Evolutionary conservation across 345 rosid species (phyloP).

Genomic region (Conringia planisiliqua): DNA sequence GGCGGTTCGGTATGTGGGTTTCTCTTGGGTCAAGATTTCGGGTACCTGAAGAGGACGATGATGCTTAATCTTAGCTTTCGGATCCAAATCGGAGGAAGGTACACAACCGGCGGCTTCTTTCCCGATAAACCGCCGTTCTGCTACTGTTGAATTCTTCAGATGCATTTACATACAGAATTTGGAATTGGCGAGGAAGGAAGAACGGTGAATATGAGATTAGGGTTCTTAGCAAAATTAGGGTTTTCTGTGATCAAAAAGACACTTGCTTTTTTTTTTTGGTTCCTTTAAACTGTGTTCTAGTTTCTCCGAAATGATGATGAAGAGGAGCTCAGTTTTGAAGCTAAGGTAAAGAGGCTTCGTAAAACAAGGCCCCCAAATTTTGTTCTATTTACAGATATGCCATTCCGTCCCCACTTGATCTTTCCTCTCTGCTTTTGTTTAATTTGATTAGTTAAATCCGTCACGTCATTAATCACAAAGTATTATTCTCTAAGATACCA

Average conservation of each 20-base stretch:
- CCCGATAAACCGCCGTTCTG: conserved; percentile 43
- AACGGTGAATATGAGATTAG: background rate
- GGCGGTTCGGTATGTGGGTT: conserved; percentile 15
- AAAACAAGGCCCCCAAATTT: background rate
- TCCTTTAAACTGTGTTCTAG: conserved; percentile 30
- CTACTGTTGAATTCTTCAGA: conserved; percentile 35
- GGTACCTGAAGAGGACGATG: conserved; percentile 36
- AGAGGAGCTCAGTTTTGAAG: conserved; percentile 35
- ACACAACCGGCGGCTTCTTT: conserved; percentile 33
- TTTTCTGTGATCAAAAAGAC: conserved; percentile 5
- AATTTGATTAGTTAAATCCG: conserved; percentile 17
- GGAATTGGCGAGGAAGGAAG: background rate
- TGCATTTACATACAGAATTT: conserved; percentile 41
- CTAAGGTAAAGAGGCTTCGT: conserved; percentile 6
- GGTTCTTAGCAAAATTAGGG: conserved; percentile 25
- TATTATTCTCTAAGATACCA: conserved; percentile 27
- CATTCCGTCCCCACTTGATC: conserved; percentile 23
- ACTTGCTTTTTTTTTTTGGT: background rate
- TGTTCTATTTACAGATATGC: conserved; percentile 11
- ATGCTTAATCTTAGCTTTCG: conserved; percentile 29
- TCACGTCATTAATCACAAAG: conserved; percentile 16
- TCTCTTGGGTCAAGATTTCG: conserved; percentile 2
- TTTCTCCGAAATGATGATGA: conserved; percentile 24
- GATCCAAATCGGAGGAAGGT: conserved; percentile 33
- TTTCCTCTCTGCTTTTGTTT: background rate